These are phyloP conservation scores for Arachnopeziza araneosa DNA, from an alignment of 2,329 filamentous ascomycete species.

Conservation along the genomic window DNA sequence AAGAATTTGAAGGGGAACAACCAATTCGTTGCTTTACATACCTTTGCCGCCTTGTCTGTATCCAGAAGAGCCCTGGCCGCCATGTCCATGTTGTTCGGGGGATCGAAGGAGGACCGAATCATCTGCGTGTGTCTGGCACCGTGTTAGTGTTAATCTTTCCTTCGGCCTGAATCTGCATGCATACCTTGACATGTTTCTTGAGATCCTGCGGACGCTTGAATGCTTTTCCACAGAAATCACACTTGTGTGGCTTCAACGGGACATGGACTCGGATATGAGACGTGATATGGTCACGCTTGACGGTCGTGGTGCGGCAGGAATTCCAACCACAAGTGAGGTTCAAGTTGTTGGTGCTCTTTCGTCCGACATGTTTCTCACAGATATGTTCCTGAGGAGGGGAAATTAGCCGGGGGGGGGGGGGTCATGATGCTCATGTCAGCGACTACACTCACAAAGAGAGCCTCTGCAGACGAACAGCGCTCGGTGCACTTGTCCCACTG, in stretches of 20 bases:
- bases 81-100: slow-evolving; percentile 27
- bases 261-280: slow-evolving; percentile 98
- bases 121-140: slow-evolving; percentile 74
- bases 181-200: slow-evolving; percentile 95
- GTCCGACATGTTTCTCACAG: slow-evolving; percentile 95
- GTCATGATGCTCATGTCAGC: neutral
- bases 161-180: slow-evolving; percentile 14
- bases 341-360: slow-evolving; percentile 98
- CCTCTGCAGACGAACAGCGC: slow-evolving; percentile 34
- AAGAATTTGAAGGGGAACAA: slow-evolving; percentile 20
- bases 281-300: slow-evolving; percentile 98
- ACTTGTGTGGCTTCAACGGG: slow-evolving; percentile 98
- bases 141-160: neutral
- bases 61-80: slow-evolving; percentile 29
- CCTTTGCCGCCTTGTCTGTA: slow-evolving; percentile 46
- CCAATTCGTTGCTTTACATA: slow-evolving; percentile 25
- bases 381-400: slow-evolving; percentile 72
- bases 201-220: slow-evolving; percentile 99
- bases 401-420: neutral
- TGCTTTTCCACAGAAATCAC: slow-evolving; percentile 96
- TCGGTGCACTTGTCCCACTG: slow-evolving; percentile 37
- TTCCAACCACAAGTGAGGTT: slow-evolving; percentile 98
- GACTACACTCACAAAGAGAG: slow-evolving; percentile 34
- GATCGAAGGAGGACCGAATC: slow-evolving; percentile 66
- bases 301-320: slow-evolving; percentile 89